Evolutionary conservation across 805 yeast species (phyloP).

Genomic region (Teunomyces stri): DNA sequence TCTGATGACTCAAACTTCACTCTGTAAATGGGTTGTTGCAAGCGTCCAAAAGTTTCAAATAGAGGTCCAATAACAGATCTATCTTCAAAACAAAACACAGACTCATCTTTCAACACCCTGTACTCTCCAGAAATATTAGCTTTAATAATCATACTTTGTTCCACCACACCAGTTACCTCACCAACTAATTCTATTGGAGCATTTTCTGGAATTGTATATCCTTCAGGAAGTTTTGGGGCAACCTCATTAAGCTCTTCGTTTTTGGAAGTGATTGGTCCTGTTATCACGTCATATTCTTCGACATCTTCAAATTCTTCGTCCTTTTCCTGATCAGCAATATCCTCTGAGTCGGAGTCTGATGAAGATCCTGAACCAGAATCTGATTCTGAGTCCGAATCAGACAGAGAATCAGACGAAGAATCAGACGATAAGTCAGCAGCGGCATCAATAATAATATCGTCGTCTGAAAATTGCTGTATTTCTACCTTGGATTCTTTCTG

Average conservation of each 20-base stretch:
- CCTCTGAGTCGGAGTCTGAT: constrained; percentile 19
- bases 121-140: constrained; percentile 81
- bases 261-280: constrained; percentile 72
- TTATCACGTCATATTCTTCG: constrained; percentile 43
- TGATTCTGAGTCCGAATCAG: constrained; percentile 18
- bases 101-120: constrained; percentile 74
- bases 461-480: constrained; percentile 11
- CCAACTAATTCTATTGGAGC: constrained; percentile 77
- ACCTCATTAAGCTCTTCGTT: constrained; percentile 72
- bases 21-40: constrained; percentile 77
- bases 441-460: constrained; percentile 12
- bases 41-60: constrained; percentile 86
- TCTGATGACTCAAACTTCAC: constrained; percentile 60
- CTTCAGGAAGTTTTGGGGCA: constrained; percentile 67
- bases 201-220: constrained; percentile 52
- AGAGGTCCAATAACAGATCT: constrained; percentile 69
- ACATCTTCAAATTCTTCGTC: constrained; percentile 28
- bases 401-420: constrained; percentile 12
- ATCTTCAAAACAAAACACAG: constrained; percentile 76
- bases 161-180: constrained; percentile 62
- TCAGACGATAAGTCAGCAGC: constrained; percentile 12
- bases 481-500: constrained; percentile 6
- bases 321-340: constrained; percentile 10
- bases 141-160: constrained; percentile 65
- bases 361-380: constrained; percentile 17